These are phyloP conservation scores for Gloeopeniophorella convolvens DNA, from an alignment of 768 basidiomycete species.

Conservation along the genomic window DNA sequence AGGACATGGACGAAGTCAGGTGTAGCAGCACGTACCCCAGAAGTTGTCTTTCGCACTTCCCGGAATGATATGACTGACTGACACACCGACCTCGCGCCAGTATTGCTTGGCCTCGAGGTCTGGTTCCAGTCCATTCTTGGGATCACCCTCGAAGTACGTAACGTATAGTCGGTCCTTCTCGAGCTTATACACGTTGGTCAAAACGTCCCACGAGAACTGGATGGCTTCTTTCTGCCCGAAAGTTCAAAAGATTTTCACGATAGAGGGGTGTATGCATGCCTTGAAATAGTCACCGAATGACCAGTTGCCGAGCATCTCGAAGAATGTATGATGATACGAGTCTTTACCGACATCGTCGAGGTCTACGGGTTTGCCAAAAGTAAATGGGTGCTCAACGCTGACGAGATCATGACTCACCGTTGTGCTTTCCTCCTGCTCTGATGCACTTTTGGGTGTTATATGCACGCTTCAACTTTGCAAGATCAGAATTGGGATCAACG, in stretches of 20 bases:
- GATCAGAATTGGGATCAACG: slow-evolving; percentile 89
- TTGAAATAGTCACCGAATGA: slow-evolving; percentile 99
- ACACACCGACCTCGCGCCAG: slow-evolving; percentile 86
- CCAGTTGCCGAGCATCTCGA: slow-evolving; percentile 99
- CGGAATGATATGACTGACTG: slow-evolving; percentile 86
- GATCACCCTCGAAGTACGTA: slow-evolving; percentile 95
- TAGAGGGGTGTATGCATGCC: slow-evolving; percentile 34
- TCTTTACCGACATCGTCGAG: slow-evolving; percentile 99
- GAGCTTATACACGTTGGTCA: slow-evolving; percentile 84
- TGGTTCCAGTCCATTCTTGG: slow-evolving; percentile 74
- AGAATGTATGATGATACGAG: slow-evolving; percentile 96
- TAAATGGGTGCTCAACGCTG: background rate
- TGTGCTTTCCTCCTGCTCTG: slow-evolving; percentile 97
- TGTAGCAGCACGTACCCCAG: slow-evolving; percentile 66
- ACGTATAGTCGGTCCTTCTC: slow-evolving; percentile 91
- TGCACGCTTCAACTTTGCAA: slow-evolving; percentile 86
- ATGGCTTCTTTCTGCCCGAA: slow-evolving; percentile 81
- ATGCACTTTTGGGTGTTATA: slow-evolving; percentile 99
- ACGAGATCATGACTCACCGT: slow-evolving; percentile 46
- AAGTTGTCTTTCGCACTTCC: slow-evolving; percentile 98
- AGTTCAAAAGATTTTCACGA: background rate
- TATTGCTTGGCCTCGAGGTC: slow-evolving; percentile 83
- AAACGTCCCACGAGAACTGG: slow-evolving; percentile 86
- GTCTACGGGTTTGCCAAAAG: slow-evolving; percentile 43
- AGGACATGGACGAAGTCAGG: slow-evolving; percentile 2